Base-by-base conservation (phyloP, 2,329 filamentous ascomycete species). In the Hyphodiscus sp. region DNA sequence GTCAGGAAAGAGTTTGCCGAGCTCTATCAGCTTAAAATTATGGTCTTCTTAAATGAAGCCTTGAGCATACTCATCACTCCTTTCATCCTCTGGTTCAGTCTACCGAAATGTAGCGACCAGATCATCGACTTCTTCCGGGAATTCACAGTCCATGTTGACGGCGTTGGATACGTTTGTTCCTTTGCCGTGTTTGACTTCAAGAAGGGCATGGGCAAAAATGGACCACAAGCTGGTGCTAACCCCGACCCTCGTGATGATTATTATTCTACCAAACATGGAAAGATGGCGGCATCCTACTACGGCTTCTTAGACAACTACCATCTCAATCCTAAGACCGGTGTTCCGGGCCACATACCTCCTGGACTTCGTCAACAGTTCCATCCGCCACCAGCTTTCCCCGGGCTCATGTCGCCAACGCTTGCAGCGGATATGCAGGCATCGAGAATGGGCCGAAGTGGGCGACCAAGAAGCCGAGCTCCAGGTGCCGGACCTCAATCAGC, bases 131-230 rank as follows among this genome's bases (percentile, higher is more conserved):
- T 99, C 71, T 97, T 99, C 75, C 85, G 94, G 41, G 94, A 99
- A 68, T 96, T 97, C 63, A 97, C 94, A 0, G 85, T 99, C 20
- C 91, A 99, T 63, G 92, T 99, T 16, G 94, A 99, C 66, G 94
- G 94, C 0, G 79, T 99, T 38, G 94, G 94, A 20, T 92, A 96
- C 61, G 90, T 97, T 11, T 99, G 94, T 70, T 96, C 92, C 1
- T 97, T 96, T 72, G 94, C 94, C 2, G 90, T 96, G 38, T 99
- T 99, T 65, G 89, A 96, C 59, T 97, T 97, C 73, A 91, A 95
- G 70, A 92, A 91, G 68, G 87, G 85, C 20, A 77, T 85, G 20
- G 78, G 81, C 47, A 78, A 77, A 59, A 71, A 73, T 42, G 70
- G 71, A n/a, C 72, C 73, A 4, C 67, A 69, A 45, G 67, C 70